Percentiles rank a stretch among this genome's conserved stretches.
These are phyloP conservation scores for Clathrus columnatus DNA, from an alignment of 768 basidiomycete genomes.

Conservation along the genomic window DNA sequence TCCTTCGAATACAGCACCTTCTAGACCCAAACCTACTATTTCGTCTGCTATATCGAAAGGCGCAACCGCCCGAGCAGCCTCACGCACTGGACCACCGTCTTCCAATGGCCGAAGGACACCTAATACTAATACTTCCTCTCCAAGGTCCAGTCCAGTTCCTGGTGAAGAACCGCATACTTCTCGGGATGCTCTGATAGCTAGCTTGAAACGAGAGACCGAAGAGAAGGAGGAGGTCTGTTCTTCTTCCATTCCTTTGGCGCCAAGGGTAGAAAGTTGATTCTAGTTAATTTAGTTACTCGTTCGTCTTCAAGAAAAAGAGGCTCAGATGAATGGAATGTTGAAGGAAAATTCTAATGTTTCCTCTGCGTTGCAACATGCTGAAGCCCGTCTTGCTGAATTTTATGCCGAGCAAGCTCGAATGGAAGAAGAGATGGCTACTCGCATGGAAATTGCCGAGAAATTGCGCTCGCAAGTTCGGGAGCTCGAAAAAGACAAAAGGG, in stretches of 20 bases:
- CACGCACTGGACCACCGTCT: slow-evolving; percentile 46
- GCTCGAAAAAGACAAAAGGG: slow-evolving; percentile 82
- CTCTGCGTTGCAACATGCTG: slow-evolving; percentile 58
- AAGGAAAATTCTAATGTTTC: slow-evolving; percentile 57
- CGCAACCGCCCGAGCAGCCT: slow-evolving; percentile 56
- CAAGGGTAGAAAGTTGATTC: not conserved
- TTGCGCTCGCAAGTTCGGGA: slow-evolving; percentile 73
- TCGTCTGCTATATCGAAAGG: slow-evolving; percentile 38
- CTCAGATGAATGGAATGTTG: slow-evolving; percentile 50
- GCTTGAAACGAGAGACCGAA: slow-evolving; percentile 69
- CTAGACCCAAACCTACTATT: slow-evolving; percentile 19
- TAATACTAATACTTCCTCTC: slow-evolving; percentile 40
- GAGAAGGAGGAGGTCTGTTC: slow-evolving; percentile 66
- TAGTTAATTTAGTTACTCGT: slow-evolving; percentile 50
- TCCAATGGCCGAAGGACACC: slow-evolving; percentile 25
- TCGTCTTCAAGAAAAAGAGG: slow-evolving; percentile 72
- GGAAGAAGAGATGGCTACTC: slow-evolving; percentile 74
- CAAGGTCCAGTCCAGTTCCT: slow-evolving; percentile 29
- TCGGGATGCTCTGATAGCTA: slow-evolving; percentile 47
- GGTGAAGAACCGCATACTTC: slow-evolving; percentile 33
- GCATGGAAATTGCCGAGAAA: slow-evolving; percentile 78
- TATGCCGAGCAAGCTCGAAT: slow-evolving; percentile 75
- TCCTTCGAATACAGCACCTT: not conserved
- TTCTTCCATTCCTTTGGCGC: not conserved
- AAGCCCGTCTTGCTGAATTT: slow-evolving; percentile 66